Percentiles rank a stretch among this genome's conserved stretches.
phyloP scores from a whole-genome alignment of 768 basidiomycete species.

The Lactarius pseudohatsudake region DNA sequence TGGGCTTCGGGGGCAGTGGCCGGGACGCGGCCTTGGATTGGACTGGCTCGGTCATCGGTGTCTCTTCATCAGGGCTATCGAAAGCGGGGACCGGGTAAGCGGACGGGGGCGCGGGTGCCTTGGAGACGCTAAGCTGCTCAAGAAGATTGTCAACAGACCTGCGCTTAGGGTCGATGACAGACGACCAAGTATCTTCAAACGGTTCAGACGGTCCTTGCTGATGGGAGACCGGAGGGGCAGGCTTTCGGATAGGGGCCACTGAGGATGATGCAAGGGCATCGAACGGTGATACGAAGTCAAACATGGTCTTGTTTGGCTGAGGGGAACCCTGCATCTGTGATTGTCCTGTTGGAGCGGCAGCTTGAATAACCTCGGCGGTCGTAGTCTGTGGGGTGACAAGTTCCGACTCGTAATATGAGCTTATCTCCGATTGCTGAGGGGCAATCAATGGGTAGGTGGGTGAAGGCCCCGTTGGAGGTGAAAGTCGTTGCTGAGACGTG shows the following conservation, averaged over 20 bases:
- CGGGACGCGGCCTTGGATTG: constrained; percentile 52
- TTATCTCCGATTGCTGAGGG: constrained; percentile 20
- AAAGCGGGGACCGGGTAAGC: constrained; percentile 33
- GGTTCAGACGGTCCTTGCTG: constrained; percentile 44
- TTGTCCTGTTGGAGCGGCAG: constrained; percentile 17
- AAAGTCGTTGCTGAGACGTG: constrained; percentile 20
- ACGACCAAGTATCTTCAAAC: constrained; percentile 60
- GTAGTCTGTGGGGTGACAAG: constrained; percentile 28
- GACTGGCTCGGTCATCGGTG: constrained; percentile 37
- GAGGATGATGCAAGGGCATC: constrained; percentile 67
- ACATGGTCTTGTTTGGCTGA: constrained; percentile 77
- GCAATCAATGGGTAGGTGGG: constrained; percentile 22
- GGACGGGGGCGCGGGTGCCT: constrained; percentile 36
- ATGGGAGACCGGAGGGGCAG: constrained; percentile 48
- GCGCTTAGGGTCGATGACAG: constrained; percentile 58
- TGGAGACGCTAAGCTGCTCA: constrained; percentile 62
- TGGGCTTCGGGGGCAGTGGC: constrained; percentile 62
- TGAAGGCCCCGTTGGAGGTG: constrained; percentile 20
- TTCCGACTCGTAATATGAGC: constrained; percentile 31
- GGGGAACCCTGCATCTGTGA: constrained; percentile 52
- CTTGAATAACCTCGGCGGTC: constrained; percentile 26
- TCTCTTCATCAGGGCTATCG: constrained; percentile 36
- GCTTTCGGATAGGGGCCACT: constrained; percentile 56
- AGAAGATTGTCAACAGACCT: constrained; percentile 83
- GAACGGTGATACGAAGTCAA: constrained; percentile 83